Evolutionary conservation across 1,139 yeast species (phyloP).

Genomic region (Geotrichum siamense): DNA sequence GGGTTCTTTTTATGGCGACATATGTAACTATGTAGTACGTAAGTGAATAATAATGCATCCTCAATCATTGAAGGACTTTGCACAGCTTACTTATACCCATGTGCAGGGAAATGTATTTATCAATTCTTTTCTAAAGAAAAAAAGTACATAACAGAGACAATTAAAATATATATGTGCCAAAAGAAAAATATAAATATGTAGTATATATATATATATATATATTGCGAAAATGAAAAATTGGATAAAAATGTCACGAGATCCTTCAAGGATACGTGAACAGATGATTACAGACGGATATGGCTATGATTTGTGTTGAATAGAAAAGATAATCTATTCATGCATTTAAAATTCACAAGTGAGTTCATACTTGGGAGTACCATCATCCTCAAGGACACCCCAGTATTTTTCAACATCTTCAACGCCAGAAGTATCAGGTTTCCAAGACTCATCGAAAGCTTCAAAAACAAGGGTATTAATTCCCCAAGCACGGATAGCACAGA

Average conservation of each 20-base stretch:
- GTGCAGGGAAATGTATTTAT: no score
- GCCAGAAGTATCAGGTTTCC: slow-evolving; percentile 90
- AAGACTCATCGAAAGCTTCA: slow-evolving; percentile 91
- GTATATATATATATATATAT: slow-evolving; percentile 1
- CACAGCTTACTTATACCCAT: no score
- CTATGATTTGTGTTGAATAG: background rate
- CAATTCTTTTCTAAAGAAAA: no score
- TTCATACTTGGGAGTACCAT: slow-evolving; percentile 36
- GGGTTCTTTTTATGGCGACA: no score
- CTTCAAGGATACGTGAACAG: background rate
- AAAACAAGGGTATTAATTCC: slow-evolving; percentile 87
- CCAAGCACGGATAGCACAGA: slow-evolving; percentile 92
- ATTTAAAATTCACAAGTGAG: slow-evolving; percentile 20
- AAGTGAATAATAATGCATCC: no score
- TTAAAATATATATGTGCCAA: background rate
- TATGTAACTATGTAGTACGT: no score
- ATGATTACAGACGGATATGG: background rate
- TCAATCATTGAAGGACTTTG: no score
- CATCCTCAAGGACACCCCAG: slow-evolving; percentile 81
- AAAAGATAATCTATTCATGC: background rate
- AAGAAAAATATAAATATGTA: slow-evolving; percentile 1
- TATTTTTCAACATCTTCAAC: slow-evolving; percentile 76
- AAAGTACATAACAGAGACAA: background rate
- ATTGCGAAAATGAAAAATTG: slow-evolving; percentile 1
- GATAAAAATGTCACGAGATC: background rate